Evolutionary conservation across 1,139 yeast species (phyloP).

Genomic region (Blastobotrys proliferans): DNA sequence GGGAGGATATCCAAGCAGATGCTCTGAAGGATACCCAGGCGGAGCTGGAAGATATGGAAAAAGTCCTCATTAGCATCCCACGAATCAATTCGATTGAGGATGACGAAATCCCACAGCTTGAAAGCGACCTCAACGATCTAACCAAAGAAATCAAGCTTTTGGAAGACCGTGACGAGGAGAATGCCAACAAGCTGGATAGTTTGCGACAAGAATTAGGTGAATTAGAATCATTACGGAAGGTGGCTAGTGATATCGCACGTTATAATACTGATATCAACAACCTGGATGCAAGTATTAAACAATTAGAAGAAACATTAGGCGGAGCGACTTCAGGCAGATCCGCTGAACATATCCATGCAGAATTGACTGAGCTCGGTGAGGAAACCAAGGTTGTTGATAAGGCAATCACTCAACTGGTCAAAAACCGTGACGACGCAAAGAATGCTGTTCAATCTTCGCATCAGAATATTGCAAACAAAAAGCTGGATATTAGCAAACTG

Average conservation of each 20-base stretch:
- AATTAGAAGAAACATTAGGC: slow-evolving; percentile 38
- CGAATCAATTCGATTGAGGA: too few relatives aligned
- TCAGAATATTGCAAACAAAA: slow-evolving; percentile 52
- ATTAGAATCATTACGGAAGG: slow-evolving; percentile 37
- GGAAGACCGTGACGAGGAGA: slow-evolving; percentile 1
- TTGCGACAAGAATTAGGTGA: slow-evolving; percentile 21
- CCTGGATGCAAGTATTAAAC: slow-evolving; percentile 21
- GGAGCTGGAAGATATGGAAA: not conserved
- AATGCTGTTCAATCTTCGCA: slow-evolving; percentile 40
- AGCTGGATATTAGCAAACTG: slow-evolving; percentile 47
- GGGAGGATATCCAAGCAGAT: slow-evolving; percentile 2
- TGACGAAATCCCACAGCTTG: too few relatives aligned
- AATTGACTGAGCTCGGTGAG: slow-evolving; percentile 43
- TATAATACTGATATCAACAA: slow-evolving; percentile 22
- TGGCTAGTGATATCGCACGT: slow-evolving; percentile 30
- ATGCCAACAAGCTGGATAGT: slow-evolving; percentile 13
- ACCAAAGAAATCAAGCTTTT: not conserved
- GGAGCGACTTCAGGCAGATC: slow-evolving; percentile 34
- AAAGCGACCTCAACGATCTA: not conserved
- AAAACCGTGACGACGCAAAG: slow-evolving; percentile 51
- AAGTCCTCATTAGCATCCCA: too few relatives aligned
- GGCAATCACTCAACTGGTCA: slow-evolving; percentile 42
- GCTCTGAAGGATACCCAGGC: not conserved
- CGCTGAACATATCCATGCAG: slow-evolving; percentile 50
- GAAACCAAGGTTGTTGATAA: slow-evolving; percentile 47